phyloP scores from a whole-genome alignment of 345 rosid species.

The Laguncularia racemosa region DNA sequence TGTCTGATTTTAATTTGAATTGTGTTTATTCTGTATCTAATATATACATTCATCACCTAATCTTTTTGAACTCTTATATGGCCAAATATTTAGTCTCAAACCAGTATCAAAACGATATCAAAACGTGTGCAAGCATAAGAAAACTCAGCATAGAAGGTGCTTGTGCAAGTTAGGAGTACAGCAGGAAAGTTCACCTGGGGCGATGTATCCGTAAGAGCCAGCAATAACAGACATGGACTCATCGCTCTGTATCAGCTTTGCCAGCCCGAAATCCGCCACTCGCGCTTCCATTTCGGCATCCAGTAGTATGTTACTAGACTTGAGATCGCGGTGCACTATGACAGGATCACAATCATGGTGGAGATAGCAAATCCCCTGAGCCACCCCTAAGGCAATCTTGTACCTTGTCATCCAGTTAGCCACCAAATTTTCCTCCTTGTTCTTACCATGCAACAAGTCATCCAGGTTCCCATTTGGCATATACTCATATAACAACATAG shows the following conservation, averaged over 20 bases:
- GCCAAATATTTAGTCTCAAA: too few relatives aligned
- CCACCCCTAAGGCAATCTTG: constrained; percentile 90
- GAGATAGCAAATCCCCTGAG: constrained; percentile 96
- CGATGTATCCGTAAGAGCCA: constrained; percentile 98
- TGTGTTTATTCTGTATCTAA: too few relatives aligned
- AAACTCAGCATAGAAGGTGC: too few relatives aligned
- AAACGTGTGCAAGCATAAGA: too few relatives aligned
- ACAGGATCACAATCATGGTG: constrained; percentile 98
- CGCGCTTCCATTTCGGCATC: constrained; percentile 96
- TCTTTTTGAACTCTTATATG: too few relatives aligned
- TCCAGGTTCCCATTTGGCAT: constrained; percentile 94
- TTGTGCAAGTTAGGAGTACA: too few relatives aligned
- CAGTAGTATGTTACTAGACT: constrained; percentile 81
- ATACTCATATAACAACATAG: constrained; percentile 91
- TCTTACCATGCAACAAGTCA: constrained; percentile 71
- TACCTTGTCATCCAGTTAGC: constrained; percentile 84
- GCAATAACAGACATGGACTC: constrained; percentile 99
- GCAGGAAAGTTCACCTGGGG: constrained; percentile 56
- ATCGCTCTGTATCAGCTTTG: constrained; percentile 73
- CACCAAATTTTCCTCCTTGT: constrained; percentile 50
- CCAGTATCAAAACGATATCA: too few relatives aligned
- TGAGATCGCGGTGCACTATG: constrained; percentile 92
- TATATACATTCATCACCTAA: too few relatives aligned
- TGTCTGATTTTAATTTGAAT: too few relatives aligned
- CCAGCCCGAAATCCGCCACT: constrained; percentile 98